Base-by-base conservation (phyloP, 2,329 filamentous ascomycete species). In the Monosporascus ibericus region DNA sequence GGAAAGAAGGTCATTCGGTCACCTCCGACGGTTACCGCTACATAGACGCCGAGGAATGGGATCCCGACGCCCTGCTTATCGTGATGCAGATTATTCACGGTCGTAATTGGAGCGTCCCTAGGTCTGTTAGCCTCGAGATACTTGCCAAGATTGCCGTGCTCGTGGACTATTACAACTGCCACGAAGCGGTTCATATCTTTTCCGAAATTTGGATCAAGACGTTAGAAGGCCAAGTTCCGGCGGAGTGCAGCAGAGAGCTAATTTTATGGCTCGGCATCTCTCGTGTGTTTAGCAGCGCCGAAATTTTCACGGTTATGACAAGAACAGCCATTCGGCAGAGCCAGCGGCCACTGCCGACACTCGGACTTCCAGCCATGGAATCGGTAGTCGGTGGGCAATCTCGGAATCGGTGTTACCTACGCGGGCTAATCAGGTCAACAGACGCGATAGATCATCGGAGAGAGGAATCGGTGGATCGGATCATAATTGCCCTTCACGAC, bases 61-160 rank as follows among this genome's bases (percentile, higher is more conserved):
- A 70, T 44, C 11, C 52, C 5, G 54, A 62, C 1, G 65, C 66
- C 1, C 25, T 69, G 5, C 48, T 64, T 1, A 60, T 66, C n/a
- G 18, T 68, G 1, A 59, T 56, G 56, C 49, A 51, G 18, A 38
- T 56, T n/a, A 54, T 58, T 18, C 54, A 56, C 25, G 47, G 54
- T n/a, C 54, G 36, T 15, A 54, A 52, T 39, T 39, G 22, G 17
- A 18, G 27, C 3, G 52, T 56, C 2, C 56, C 54, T 6, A 27
- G 42, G 38, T 27, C n/a, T 0, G 15, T 56, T 5, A 48, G 11
- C 9, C 42, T 56, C 2, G 56, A 55, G 40, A 53, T 50, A 52
- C 47, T 54, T 8, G 54, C 51, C 3, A 58, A 54, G 38, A 52
- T 58, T 42, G 51, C 56, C 20, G 54, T 58, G 9, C 51, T 56